These are phyloP conservation scores for Boletellus ananiceps DNA, from an alignment of 768 basidiomycete species.

Conservation along the genomic window DNA sequence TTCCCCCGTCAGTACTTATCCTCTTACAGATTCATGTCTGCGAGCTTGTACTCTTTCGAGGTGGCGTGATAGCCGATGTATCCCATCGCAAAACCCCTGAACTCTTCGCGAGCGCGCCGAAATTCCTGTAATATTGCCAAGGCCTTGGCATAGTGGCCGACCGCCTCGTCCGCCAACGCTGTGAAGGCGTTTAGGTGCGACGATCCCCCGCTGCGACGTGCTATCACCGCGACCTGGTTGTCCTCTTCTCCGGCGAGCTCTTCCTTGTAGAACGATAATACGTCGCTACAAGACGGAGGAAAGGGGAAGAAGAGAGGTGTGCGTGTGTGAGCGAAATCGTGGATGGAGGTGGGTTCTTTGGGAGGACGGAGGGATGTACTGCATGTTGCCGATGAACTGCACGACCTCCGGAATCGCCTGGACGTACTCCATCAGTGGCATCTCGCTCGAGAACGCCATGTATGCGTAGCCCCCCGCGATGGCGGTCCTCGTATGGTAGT, in stretches of 20 bases:
- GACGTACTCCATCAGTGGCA: conserved; percentile 29
- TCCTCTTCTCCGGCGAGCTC: conserved; percentile 29
- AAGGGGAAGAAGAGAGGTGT: too few relatives aligned
- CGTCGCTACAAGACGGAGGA: conserved; percentile 22
- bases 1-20: not conserved
- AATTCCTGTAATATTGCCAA: conserved; percentile 17
- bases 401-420: conserved; percentile 31
- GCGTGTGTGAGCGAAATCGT: not conserved
- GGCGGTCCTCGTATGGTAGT: too few relatives aligned
- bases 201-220: conserved; percentile 10
- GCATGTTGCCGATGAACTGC: conserved; percentile 25
- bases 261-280: conserved; percentile 37
- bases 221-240: conserved; percentile 31
- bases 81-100: conserved; percentile 9
- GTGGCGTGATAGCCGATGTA: conserved; percentile 22
- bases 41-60: conserved; percentile 16
- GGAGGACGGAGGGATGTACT: conserved; percentile 25
- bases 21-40: conserved; percentile 9
- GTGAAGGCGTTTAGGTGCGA: conserved; percentile 25
- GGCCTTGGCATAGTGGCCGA: conserved; percentile 18
- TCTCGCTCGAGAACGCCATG: conserved; percentile 26
- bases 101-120: conserved; percentile 4
- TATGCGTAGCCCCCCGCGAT: too few relatives aligned
- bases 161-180: conserved; percentile 18
- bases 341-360: too few relatives aligned